Conservation (phyloP, 768 basidiomycete genomes). For the Rhodotorula diobovata region DNA sequence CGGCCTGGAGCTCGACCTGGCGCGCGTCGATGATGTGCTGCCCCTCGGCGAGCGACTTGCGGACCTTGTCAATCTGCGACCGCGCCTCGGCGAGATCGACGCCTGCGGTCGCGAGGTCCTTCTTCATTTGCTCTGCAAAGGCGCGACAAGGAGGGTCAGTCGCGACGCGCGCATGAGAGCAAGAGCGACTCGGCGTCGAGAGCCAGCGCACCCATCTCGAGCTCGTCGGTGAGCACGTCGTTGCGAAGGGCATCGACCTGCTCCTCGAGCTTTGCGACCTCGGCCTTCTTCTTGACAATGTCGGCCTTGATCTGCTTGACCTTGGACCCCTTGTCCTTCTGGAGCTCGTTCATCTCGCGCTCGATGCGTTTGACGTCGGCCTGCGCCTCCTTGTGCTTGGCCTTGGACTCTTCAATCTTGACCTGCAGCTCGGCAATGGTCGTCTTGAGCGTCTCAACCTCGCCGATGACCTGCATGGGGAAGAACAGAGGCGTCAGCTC, state of each 20-base stretch:
- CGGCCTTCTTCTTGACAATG: conserved; percentile 74
- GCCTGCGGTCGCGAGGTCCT: conserved; percentile 61
- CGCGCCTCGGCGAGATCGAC: conserved; percentile 52
- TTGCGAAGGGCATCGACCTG: conserved; percentile 80
- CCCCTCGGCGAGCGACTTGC: conserved; percentile 62
- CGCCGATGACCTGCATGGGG: conserved; percentile 62
- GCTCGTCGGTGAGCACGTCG: conserved; percentile 75
- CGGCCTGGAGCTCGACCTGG: conserved; percentile 54
- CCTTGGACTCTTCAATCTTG: conserved; percentile 62
- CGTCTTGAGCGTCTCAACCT: conserved; percentile 69
- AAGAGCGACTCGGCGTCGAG: not conserved
- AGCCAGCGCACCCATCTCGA: conserved; percentile 72
- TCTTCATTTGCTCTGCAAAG: conserved; percentile 68
- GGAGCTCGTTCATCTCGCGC: conserved; percentile 96
- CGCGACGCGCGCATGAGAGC: no score
- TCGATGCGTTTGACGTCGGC: conserved; percentile 81
- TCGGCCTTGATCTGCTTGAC: conserved; percentile 82
- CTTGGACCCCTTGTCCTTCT: conserved; percentile 97
- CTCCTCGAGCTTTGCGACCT: conserved; percentile 72
- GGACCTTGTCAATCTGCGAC: conserved; percentile 56
- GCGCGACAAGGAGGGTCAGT: conserved; percentile 1
- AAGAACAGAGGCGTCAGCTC: not conserved
- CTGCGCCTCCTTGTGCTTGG: conserved; percentile 70
- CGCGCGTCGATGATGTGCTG: conserved; percentile 50
- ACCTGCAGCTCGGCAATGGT: conserved; percentile 59